phyloP scores from a whole-genome alignment of 2,329 filamentous ascomycete species.

The Claviceps purpurea region DNA sequence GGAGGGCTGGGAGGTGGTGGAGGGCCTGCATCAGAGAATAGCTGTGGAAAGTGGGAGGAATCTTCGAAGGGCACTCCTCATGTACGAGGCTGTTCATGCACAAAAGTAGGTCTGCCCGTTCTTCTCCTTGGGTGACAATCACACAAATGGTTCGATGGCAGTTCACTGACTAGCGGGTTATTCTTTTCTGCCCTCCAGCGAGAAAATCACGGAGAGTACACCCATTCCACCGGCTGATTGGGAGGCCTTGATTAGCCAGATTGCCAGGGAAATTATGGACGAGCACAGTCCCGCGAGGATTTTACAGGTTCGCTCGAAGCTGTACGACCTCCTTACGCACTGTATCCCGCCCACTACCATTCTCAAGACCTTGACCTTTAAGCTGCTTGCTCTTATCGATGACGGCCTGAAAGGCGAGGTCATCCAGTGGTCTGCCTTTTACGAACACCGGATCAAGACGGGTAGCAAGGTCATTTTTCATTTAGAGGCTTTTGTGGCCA shows the following conservation, averaged over 20 bases:
- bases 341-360: constrained; percentile 94
- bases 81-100: constrained; percentile 95
- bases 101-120: constrained; percentile 58
- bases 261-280: constrained; percentile 85
- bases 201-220: constrained; percentile 78
- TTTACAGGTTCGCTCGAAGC: constrained; percentile 73
- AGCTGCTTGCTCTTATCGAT: constrained; percentile 75
- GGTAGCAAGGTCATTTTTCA: constrained; percentile 97
- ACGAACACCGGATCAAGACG: constrained; percentile 85
- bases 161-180: constrained; percentile 16
- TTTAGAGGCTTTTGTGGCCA: constrained; percentile 93
- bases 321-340: constrained; percentile 95
- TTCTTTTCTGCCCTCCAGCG: constrained; percentile 37
- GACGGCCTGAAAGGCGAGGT: constrained; percentile 84
- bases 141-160: background rate
- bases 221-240: constrained; percentile 91
- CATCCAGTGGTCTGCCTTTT: constrained; percentile 92
- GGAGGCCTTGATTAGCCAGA: constrained; percentile 80
- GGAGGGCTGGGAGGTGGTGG: constrained; percentile 69
- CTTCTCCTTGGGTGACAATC: background rate
- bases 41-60: constrained; percentile 86
- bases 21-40: constrained; percentile 68
- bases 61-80: constrained; percentile 75
- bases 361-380: constrained; percentile 88
- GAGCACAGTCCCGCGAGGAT: constrained; percentile 87